Evolutionary conservation across 345 rosid genomes (phyloP).

Genomic region (Eucalyptus marginata): DNA sequence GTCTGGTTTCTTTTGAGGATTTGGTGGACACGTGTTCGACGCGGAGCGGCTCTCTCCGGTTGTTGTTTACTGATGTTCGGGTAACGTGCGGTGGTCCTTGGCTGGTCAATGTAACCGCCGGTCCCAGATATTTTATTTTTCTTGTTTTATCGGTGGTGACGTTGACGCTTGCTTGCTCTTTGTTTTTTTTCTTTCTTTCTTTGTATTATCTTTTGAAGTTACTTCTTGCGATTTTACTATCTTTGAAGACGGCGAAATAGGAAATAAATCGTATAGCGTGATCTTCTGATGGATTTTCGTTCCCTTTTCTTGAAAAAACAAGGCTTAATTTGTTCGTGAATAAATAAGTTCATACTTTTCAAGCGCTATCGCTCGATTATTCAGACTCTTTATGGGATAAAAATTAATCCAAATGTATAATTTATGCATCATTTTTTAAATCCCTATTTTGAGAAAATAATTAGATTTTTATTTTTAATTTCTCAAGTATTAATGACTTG

Average conservation of each 20-base stretch:
- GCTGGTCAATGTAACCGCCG: not conserved
- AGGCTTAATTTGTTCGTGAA: not conserved
- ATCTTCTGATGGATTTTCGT: not conserved
- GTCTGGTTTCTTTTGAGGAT: not conserved
- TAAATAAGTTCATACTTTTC: not conserved
- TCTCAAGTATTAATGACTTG: not conserved
- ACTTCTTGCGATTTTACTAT: not conserved
- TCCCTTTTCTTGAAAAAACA: not conserved
- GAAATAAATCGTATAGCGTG: not conserved
- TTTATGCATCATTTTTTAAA: not conserved
- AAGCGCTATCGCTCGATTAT: rapidly evolving
- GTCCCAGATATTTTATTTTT: not conserved
- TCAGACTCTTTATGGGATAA: rapidly evolving
- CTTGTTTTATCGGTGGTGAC: not conserved
- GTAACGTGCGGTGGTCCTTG: not conserved
- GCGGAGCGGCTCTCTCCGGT: not conserved
- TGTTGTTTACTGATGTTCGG: not conserved
- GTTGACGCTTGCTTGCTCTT: not conserved
- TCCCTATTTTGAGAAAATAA: not conserved
- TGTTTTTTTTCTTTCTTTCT: not conserved
- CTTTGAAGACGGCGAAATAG: not conserved
- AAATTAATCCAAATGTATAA: rapidly evolving
- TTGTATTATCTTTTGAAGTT: not conserved
- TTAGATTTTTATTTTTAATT: not conserved
- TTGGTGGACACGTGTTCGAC: not conserved